Percentiles rank a stretch among this genome's conserved stretches.
Evolutionary conservation across 208 protist species (phyloP).

Genomic region (Histomonas meleagridis): DNA sequence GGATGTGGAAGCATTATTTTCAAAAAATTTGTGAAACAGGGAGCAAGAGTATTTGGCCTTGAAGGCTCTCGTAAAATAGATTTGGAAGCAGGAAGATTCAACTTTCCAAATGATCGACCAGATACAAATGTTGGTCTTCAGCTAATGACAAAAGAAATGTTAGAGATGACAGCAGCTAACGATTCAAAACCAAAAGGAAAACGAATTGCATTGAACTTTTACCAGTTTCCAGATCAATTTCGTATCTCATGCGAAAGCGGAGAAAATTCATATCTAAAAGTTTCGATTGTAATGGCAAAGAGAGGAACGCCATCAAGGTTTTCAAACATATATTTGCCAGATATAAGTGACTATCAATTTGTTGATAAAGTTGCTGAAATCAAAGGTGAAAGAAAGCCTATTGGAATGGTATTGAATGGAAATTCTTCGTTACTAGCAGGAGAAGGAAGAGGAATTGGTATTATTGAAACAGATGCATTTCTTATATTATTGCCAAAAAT

Average conservation of each 20-base stretch:
- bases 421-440: not conserved
- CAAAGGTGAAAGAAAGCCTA: not conserved
- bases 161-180: not conserved
- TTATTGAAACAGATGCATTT: not conserved
- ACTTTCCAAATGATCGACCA: slow-evolving; percentile 32
- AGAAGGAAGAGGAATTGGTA: not conserved
- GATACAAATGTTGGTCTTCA: not conserved
- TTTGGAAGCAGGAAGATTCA: not conserved
- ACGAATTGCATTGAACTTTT: not conserved
- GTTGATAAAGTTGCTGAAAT: not conserved
- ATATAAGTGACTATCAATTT: not conserved
- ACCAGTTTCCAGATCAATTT: not conserved
- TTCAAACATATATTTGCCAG: not conserved
- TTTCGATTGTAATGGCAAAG: not conserved
- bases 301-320: not conserved
- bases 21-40: not conserved
- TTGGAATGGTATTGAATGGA: not conserved
- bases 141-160: not conserved
- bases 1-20: not conserved
- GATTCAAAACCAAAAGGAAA: not conserved
- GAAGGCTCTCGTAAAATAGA: slow-evolving; percentile 24
- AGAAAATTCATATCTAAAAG: not conserved
- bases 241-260: not conserved
- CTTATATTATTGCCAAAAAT: not conserved
- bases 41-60: slow-evolving; percentile 4